These are phyloP conservation scores for Pestalotiopsis sp. DNA, from an alignment of 2,329 filamentous ascomycete species.

Conservation along the genomic window DNA sequence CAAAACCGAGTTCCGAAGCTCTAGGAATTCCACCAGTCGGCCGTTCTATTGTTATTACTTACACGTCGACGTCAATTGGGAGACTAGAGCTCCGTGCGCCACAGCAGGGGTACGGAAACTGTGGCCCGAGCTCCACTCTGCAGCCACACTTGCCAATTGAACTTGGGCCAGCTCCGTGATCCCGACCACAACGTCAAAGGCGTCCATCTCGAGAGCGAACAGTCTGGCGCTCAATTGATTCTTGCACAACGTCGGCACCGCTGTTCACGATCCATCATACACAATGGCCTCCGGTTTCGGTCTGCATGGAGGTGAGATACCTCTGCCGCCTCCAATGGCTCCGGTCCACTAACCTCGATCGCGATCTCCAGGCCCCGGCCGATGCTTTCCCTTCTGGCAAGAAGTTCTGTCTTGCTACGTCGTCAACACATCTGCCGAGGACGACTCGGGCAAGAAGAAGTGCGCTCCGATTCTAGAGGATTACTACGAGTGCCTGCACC, in stretches of 20 bases:
- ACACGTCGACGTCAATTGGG: slow-evolving; percentile 9
- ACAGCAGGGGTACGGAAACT: background rate
- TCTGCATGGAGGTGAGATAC: slow-evolving; percentile 72
- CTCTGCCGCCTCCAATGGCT: slow-evolving; percentile 17
- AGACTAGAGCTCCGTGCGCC: background rate
- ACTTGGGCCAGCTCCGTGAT: slow-evolving; percentile 14
- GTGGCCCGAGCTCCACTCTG: slow-evolving; percentile 12
- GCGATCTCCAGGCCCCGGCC: slow-evolving; percentile 55
- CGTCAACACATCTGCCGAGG: slow-evolving; percentile 82
- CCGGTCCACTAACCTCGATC: slow-evolving; percentile 20
- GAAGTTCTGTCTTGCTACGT: slow-evolving; percentile 98
- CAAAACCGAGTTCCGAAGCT: background rate
- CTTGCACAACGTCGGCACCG: slow-evolving; percentile 12
- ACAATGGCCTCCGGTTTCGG: slow-evolving; percentile 82
- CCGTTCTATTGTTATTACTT: background rate
- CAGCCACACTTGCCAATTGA: slow-evolving; percentile 11
- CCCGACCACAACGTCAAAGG: slow-evolving; percentile 17
- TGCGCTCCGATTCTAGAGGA: slow-evolving; percentile 87
- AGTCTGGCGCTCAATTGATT: slow-evolving; percentile 15
- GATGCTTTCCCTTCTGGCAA: slow-evolving; percentile 99
- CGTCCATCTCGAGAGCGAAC: slow-evolving; percentile 10
- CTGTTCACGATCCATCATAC: background rate
- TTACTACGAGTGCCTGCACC: slow-evolving; percentile 98
- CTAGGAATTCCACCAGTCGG: background rate
- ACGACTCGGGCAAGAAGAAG: slow-evolving; percentile 82